Percentiles rank a stretch among this genome's conserved stretches.
phyloP scores from a whole-genome alignment of 2,329 filamentous ascomycete species.

The Diaporthe nobilis region DNA sequence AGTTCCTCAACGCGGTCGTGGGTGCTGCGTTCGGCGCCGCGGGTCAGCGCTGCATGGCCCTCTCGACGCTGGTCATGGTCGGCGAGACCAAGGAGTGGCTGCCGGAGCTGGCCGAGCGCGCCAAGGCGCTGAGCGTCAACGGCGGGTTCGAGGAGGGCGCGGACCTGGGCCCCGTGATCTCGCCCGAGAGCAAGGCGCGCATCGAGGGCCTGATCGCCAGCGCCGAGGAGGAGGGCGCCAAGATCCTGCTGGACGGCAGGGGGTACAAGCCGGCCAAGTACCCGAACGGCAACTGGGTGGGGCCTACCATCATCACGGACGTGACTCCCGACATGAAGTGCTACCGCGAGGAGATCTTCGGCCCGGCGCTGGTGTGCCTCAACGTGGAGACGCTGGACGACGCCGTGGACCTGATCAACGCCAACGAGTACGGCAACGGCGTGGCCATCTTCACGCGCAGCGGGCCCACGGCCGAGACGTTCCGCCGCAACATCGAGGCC shows the following conservation, averaged over 20 bases:
- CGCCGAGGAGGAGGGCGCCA: slow-evolving; percentile 85
- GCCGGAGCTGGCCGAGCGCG: slow-evolving; percentile 81
- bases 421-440: slow-evolving; percentile 89
- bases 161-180: slow-evolving; percentile 87
- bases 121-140: slow-evolving; percentile 80
- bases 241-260: slow-evolving; percentile 84
- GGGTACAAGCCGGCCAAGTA: slow-evolving; percentile 83
- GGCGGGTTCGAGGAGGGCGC: slow-evolving; percentile 86
- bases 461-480: slow-evolving; percentile 81
- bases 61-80: slow-evolving; percentile 86
- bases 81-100: slow-evolving; percentile 90
- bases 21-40: slow-evolving; percentile 89
- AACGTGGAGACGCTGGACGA: slow-evolving; percentile 84
- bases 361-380: slow-evolving; percentile 85
- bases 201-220: slow-evolving; percentile 83
- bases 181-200: slow-evolving; percentile 81
- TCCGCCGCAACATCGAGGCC: slow-evolving; percentile 86
- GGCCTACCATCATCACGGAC: slow-evolving; percentile 85
- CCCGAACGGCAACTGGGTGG: slow-evolving; percentile 88
- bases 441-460: slow-evolving; percentile 87
- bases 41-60: slow-evolving; percentile 88
- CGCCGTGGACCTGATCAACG: slow-evolving; percentile 85
- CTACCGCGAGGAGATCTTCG: slow-evolving; percentile 89
- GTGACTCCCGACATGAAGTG: slow-evolving; percentile 86
- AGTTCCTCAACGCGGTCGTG: slow-evolving; percentile 86